Conservation (phyloP, 2,329 filamentous ascomycete species). For the Hypoxylon rubiginosum region DNA sequence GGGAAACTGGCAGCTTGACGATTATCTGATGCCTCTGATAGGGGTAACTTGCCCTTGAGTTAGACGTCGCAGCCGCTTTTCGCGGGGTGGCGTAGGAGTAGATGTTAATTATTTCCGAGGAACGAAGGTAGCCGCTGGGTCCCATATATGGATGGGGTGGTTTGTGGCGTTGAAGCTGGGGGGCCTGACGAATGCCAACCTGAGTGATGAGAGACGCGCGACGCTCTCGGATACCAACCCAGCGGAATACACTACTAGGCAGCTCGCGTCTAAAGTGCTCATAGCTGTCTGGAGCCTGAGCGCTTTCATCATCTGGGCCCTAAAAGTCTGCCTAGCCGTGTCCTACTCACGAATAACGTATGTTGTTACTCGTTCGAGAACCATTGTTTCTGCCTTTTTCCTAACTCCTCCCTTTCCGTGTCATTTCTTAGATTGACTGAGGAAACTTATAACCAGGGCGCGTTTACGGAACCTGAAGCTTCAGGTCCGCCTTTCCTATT, state of each 20-base stretch:
- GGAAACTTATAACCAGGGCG: neutral
- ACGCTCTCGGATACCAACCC: conserved; percentile 26
- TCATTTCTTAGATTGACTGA: neutral
- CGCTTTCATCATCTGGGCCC: conserved; percentile 49
- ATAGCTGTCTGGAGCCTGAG: conserved; percentile 51
- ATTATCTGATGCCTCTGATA: conserved; percentile 45
- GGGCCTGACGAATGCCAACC: conserved; percentile 40
- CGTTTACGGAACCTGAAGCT: conserved; percentile 49
- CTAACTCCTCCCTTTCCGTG: neutral
- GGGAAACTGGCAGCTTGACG: conserved; percentile 40
- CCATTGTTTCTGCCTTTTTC: too few species aligned
- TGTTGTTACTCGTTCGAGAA: too few species aligned
- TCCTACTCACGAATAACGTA: conserved; percentile 52
- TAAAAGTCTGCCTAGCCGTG: conserved; percentile 50
- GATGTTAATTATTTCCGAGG: neutral
- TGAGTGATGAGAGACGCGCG: conserved; percentile 41
- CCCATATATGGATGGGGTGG: conserved; percentile 29
- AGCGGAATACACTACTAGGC: conserved; percentile 39
- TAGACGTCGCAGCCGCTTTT: neutral
- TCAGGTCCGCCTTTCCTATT: conserved; percentile 58
- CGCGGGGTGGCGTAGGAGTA: neutral
- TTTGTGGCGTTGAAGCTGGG: conserved; percentile 20
- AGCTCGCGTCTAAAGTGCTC: conserved; percentile 52
- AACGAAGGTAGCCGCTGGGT: conserved; percentile 30
- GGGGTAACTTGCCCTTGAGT: conserved; percentile 38